Conservation (phyloP, 1,284 basidiomycete genomes). For the Apiotrichum sp. region DNA sequence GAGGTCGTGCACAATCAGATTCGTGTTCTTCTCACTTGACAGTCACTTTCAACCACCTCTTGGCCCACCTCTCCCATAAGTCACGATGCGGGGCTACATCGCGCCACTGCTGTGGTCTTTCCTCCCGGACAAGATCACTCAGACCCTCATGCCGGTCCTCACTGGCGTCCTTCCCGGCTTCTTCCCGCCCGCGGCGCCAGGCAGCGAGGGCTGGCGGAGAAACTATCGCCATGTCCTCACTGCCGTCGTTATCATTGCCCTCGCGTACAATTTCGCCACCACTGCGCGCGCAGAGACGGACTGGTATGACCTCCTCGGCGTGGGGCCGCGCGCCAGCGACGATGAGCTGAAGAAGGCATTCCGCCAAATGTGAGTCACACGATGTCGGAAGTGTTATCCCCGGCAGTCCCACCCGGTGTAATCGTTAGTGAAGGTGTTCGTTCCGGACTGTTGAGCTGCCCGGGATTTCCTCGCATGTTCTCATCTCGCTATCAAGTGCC, state of each 20-base stretch:
- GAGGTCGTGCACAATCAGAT: no score
- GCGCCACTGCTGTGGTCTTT: constrained; percentile 33
- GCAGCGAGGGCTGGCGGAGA: constrained; percentile 19
- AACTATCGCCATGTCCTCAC: constrained; percentile 33
- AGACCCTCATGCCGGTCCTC: constrained; percentile 26
- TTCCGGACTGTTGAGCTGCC: no score
- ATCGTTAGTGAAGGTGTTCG: no score
- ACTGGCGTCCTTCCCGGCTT: constrained; percentile 20
- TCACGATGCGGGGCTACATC: constrained; percentile 11
- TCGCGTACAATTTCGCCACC: constrained; percentile 61
- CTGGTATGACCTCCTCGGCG: constrained; percentile 68
- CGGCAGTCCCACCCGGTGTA: no score
- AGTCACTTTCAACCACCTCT: no score
- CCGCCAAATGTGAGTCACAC: constrained; percentile 52
- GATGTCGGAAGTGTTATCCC: no score
- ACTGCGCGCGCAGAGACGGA: constrained; percentile 48
- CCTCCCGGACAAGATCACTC: constrained; percentile 30
- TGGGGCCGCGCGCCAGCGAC: constrained; percentile 59
- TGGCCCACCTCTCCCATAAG: no score
- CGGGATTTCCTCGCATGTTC: background rate
- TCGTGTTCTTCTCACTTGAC: no score
- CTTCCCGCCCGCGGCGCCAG: constrained; percentile 26
- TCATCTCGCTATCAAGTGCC: background rate
- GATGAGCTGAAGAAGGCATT: constrained; percentile 64
- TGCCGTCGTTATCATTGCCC: constrained; percentile 56